Percentiles rank a stretch among this genome's conserved stretches.
phyloP scores from a whole-genome alignment of 805 yeast genomes.

The Yarrowia sp. region DNA sequence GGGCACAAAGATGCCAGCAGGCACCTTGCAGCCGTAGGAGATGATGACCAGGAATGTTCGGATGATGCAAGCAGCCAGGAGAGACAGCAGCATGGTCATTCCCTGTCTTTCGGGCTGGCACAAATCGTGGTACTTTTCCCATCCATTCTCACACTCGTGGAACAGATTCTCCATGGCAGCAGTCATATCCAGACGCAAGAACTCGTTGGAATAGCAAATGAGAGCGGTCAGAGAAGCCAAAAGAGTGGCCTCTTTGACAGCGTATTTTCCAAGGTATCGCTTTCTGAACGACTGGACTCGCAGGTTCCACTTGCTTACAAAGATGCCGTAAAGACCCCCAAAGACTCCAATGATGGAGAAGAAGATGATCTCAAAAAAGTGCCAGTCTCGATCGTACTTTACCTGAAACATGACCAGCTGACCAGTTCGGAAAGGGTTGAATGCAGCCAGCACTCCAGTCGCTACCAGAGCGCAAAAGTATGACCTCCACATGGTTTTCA shows the following conservation, averaged over 20 bases:
- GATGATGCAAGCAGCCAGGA: conserved; percentile 72
- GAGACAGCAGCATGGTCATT: conserved; percentile 55
- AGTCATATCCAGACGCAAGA: conserved; percentile 88
- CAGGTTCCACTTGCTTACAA: conserved; percentile 77
- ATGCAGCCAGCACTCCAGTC: conserved; percentile 74
- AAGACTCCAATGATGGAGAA: conserved; percentile 81
- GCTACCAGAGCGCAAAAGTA: conserved; percentile 92
- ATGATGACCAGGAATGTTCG: conserved; percentile 76
- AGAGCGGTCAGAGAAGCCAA: conserved; percentile 74
- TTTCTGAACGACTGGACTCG: conserved; percentile 80
- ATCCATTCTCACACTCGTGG: conserved; percentile 72
- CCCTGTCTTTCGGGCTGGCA: conserved; percentile 46
- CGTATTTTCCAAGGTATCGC: conserved; percentile 62
- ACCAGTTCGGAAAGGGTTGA: conserved; percentile 94
- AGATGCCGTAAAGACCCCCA: conserved; percentile 89
- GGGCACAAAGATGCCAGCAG: conserved; percentile 98
- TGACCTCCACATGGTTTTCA: conserved; percentile 86
- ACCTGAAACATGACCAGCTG: conserved; percentile 93
- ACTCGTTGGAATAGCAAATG: conserved; percentile 83
- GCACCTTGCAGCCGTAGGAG: conserved; percentile 80
- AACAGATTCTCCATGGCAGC: conserved; percentile 90
- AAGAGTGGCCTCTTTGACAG: conserved; percentile 72
- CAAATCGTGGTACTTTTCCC: conserved; percentile 52
- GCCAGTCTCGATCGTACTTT: conserved; percentile 87
- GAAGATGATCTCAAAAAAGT: conserved; percentile 76